Base-by-base conservation (phyloP, 2,329 filamentous ascomycete species). In the Thermomyces lanuginosus region DNA sequence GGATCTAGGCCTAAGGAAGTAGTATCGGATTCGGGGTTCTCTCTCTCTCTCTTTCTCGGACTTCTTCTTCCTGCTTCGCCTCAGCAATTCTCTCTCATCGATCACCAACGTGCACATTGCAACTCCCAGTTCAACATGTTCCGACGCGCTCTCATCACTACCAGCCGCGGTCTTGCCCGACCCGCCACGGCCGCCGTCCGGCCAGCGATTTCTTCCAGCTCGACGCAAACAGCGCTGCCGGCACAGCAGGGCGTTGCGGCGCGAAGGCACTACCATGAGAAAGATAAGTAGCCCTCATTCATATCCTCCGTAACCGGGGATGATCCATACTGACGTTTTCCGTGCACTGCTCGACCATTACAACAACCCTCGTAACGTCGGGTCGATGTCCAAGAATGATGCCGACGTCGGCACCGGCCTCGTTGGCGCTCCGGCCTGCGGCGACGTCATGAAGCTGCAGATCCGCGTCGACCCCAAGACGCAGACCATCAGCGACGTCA, bases 381-480 rank as follows among this genome's bases (percentile, higher is more conserved):
- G 78, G 15, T 76, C 71, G 32, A 76, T 84, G 71, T 56, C 65
- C 53, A 91, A 91, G 64, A 69, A 69, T 36, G 81, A 89, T 39
- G 53, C 58, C 30, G 78, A 89, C 38, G 84, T 93, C 35, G 84
- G 84, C 40, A 92, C 84, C 10, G 84, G 84, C 22, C 76, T 93
- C 28, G 84, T 93, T 38, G 73, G 80, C 41, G 81, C 82, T n/a
- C 82, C 82, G 26, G 82, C 82, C 16, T 86, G 80, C 49, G 82
- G 82, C 55, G 82, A 92, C 53, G 82, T 92, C 34, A 91, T 92
- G 78, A 89, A 89, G 57, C 67, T 92, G 17, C 80, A 91, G 61
- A 92, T 92, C 57, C 76, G 81, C 32, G 84, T 93, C 44, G 83
- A 93, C 58, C 79, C 80, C 38, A 66, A 76, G 43, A 81, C 73